phyloP scores from a whole-genome alignment of 257 asterid species.

The Thymus mandschuricus region DNA sequence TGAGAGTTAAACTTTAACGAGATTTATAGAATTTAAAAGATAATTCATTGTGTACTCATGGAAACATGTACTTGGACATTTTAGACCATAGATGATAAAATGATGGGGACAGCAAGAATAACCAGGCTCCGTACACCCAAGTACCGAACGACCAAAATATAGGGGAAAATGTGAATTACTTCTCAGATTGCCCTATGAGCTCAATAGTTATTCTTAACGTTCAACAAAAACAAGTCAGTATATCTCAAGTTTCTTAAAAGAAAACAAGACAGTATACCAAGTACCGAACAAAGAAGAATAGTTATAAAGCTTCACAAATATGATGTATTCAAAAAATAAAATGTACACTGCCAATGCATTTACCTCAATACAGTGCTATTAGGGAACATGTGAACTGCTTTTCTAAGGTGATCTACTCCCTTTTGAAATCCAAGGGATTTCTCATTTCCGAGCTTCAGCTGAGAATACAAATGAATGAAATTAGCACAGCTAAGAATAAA shows the following conservation, averaged over 20 bases:
- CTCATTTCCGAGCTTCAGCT: constrained; percentile 65
- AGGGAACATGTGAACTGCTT: constrained; percentile 87
- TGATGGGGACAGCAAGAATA: background rate
- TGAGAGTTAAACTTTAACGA: constrained; percentile 7
- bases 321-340: background rate
- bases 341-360: background rate
- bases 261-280: too few relatives aligned
- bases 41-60: background rate
- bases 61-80: background rate
- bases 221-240: background rate
- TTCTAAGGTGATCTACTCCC: constrained; percentile 80
- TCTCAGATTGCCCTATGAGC: background rate
- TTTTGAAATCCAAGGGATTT: constrained; percentile 61
- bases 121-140: too few relatives aligned
- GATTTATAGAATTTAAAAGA: constrained; percentile 13
- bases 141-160: background rate
- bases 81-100: background rate
- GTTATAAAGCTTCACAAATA: constrained; percentile 14
- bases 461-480: constrained; percentile 37
- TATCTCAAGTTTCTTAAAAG: too few relatives aligned
- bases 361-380: constrained; percentile 78
- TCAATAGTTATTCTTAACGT: background rate
- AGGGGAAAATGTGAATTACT: background rate
- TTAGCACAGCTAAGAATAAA: constrained; percentile 9
- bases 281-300: too few relatives aligned